phyloP scores from a whole-genome alignment of 257 asterid genomes.

The Perilla frutescens region DNA sequence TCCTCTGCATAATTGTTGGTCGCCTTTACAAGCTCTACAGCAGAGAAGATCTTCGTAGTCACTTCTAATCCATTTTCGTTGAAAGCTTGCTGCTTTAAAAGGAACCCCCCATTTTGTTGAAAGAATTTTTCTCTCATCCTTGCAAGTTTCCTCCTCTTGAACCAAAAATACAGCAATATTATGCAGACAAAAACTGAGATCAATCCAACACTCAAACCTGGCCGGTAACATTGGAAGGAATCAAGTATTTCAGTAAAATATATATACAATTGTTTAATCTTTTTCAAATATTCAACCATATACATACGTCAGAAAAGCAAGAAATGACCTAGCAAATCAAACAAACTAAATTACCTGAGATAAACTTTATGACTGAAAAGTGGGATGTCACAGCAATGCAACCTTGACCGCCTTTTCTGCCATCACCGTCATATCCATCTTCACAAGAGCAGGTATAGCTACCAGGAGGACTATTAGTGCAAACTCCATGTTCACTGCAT shows the following conservation, averaged over 20 bases:
- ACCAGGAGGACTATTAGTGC: conserved; percentile 46
- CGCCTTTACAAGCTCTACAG: conserved; percentile 42
- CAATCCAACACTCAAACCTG: conserved; percentile 41
- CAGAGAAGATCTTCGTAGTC: conserved; percentile 31
- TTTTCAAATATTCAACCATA: too few species aligned
- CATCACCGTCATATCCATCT: conserved; percentile 46
- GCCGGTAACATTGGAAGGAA: not conserved
- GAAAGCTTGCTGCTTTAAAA: conserved; percentile 47
- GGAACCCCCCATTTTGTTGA: conserved; percentile 60
- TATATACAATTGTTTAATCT: too few species aligned
- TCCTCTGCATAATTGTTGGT: conserved; percentile 40
- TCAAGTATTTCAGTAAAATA: too few species aligned
- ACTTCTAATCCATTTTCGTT: conserved; percentile 24
- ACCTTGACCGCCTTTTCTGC: conserved; percentile 30
- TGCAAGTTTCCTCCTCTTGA: conserved; percentile 38
- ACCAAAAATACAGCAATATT: conserved; percentile 38
- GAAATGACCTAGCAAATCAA: too few species aligned
- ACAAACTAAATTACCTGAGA: conserved; percentile 38
- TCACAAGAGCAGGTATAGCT: conserved; percentile 44
- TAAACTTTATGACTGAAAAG: conserved; percentile 43
- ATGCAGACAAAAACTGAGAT: conserved; percentile 22
- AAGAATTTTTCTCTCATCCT: conserved; percentile 52
- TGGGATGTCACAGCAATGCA: conserved; percentile 39
- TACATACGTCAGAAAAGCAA: too few species aligned
- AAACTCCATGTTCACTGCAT: conserved; percentile 42